A percentile compares a stretch with the other conserved stretches of the same genome.
Evolutionary conservation across 2,329 filamentous ascomycete species (phyloP).

Genomic region (Diaporthe aspalathi): DNA sequence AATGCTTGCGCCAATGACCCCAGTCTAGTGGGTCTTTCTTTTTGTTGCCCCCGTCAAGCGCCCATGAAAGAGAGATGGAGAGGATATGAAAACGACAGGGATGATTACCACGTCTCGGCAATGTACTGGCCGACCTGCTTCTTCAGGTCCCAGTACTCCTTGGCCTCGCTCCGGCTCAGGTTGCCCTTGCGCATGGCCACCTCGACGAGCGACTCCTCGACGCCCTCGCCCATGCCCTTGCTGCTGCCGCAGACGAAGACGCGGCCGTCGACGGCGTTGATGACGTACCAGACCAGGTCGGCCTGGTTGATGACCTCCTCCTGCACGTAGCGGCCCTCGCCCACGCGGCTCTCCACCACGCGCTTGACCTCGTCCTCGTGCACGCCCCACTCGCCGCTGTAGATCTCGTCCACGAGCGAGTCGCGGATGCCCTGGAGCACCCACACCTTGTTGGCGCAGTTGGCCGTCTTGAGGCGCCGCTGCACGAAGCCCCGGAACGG

Average conservation of each 20-base stretch:
- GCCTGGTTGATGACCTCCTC: conserved; percentile 93
- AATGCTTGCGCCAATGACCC: conserved; percentile 21
- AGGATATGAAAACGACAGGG: not conserved
- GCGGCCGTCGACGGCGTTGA: conserved; percentile 94
- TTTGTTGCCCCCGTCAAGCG: not conserved
- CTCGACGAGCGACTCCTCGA: conserved; percentile 86
- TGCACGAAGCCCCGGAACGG: conserved; percentile 98
- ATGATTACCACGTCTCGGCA: conserved; percentile 76
- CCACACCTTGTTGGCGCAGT: conserved; percentile 98
- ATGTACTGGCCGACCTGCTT: conserved; percentile 95
- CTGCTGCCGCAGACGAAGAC: conserved; percentile 97
- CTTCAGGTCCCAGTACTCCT: conserved; percentile 91
- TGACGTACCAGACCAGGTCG: conserved; percentile 97
- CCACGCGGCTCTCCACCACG: conserved; percentile 80
- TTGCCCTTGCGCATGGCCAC: conserved; percentile 95
- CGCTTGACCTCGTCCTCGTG: conserved; percentile 89
- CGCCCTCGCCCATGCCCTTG: conserved; percentile 97
- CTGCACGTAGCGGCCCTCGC: conserved; percentile 91
- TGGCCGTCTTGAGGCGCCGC: conserved; percentile 90
- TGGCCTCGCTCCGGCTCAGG: conserved; percentile 82
- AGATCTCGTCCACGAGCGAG: conserved; percentile 93
- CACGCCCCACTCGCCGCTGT: conserved; percentile 95
- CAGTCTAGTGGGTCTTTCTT: not conserved
- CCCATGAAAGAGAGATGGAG: conserved; percentile 7
- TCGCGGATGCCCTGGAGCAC: conserved; percentile 95